Evolutionary conservation across 1,139 yeast species (phyloP), one percentile per base, ranked within the genome.

Genomic region (Pichia cactophila): DNA sequence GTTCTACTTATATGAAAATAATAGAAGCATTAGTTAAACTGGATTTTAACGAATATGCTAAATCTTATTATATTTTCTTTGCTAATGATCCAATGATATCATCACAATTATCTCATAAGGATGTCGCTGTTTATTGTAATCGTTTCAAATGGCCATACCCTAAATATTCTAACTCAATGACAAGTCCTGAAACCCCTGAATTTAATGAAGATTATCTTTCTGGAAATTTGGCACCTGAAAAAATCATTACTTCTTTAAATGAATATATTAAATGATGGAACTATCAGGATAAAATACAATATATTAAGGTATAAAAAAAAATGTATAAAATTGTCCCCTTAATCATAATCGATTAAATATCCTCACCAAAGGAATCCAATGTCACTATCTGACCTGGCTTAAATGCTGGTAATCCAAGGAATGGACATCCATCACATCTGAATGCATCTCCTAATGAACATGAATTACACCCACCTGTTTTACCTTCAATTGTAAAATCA

Each of bases 391-490:
- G 95, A 45, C 98, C 98, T 0, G 97, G 97, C 70, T 88, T 89
- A 76, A 92, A 92, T 5, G 98, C 97, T 10, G 99, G 98, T 50
- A 94, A 74, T 0, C 99, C 98, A 58, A 92, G 72, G 68, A 82
- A 94, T 42, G 98, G 99, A 69, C 99, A 92, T 3, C 97, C 97
- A 60, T 90, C 96, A 68, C 99, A 92, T 62, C 99, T 75, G 71
- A 92, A 92, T 0, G 98, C 98, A 67, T 92, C 98, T 40, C 99
- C 98, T 50, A 92, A 75, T 0, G 97, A 83, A 71, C 99, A 92
- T 11, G 95, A 86, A 23, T 96, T 96, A 70, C 99, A 92, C 1
- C 97, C 96, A 35, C 97, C 97, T 33, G 84, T 80, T 67, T 90
- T 92, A 38, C 97, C 97, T 56, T 89, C 88, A 16, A 90, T 81